Conservation (phyloP, 1,139 yeast genomes). For the Pichia sp. region DNA sequence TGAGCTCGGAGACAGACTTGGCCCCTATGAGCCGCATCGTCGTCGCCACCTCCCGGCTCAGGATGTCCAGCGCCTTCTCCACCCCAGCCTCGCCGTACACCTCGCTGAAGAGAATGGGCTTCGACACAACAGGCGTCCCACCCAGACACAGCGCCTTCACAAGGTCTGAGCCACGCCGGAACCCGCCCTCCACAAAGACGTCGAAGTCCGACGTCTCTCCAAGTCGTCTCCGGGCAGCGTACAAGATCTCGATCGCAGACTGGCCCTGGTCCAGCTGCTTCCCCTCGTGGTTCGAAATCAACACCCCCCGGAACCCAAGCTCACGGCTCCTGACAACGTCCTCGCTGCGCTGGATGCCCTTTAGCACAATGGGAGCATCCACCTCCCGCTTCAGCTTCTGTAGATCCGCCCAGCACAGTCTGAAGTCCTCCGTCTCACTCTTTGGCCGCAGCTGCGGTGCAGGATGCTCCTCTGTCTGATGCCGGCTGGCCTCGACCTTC, state of each 20-base stretch:
- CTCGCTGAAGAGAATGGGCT: slow-evolving; percentile 63
- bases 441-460: slow-evolving; percentile 13
- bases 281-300: slow-evolving; percentile 68
- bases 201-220: slow-evolving; percentile 34
- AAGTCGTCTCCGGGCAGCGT: slow-evolving; percentile 53
- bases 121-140: slow-evolving; percentile 64
- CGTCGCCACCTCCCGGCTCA: slow-evolving; percentile 48
- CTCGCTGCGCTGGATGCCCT: slow-evolving; percentile 49
- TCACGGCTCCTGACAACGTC: slow-evolving; percentile 50
- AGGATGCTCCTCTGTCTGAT: slow-evolving; percentile 10
- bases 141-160: slow-evolving; percentile 62
- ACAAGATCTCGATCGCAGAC: slow-evolving; percentile 61
- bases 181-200: slow-evolving; percentile 56
- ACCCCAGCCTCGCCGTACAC: slow-evolving; percentile 65
- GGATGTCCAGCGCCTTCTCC: slow-evolving; percentile 44
- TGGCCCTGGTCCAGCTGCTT: slow-evolving; percentile 60
- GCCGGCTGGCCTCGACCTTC: slow-evolving; percentile 15
- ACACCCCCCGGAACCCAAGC: slow-evolving; percentile 52
- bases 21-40: slow-evolving; percentile 52
- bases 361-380: slow-evolving; percentile 45
- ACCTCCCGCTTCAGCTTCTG: slow-evolving; percentile 38
- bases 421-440: not conserved
- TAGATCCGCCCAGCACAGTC: slow-evolving; percentile 33
- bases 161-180: slow-evolving; percentile 63
- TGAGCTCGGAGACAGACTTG: slow-evolving; percentile 39